Conservation (phyloP, 2,329 filamentous ascomycete species). For the Monosporascus ibericus region DNA sequence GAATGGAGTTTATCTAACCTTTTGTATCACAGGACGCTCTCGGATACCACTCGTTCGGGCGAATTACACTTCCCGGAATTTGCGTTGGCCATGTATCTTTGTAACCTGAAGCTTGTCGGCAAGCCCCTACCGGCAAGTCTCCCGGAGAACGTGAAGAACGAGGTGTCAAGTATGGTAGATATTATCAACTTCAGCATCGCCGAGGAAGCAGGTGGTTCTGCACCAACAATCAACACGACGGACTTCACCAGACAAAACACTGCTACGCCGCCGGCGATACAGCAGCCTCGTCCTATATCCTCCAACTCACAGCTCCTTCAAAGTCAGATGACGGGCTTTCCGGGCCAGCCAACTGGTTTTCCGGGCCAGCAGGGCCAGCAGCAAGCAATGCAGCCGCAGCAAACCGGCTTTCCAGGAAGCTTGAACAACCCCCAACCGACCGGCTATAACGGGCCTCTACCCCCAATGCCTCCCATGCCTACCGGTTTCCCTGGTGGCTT, state of each 20-base stretch:
- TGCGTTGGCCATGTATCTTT: slow-evolving; percentile 95
- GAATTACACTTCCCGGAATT: slow-evolving; percentile 97
- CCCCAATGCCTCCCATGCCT: slow-evolving; percentile 77
- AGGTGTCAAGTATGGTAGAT: slow-evolving; percentile 98
- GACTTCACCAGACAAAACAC: slow-evolving; percentile 57
- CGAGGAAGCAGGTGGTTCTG: slow-evolving; percentile 59
- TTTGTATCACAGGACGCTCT: slow-evolving; percentile 61
- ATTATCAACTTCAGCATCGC: slow-evolving; percentile 93
- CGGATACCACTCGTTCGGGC: slow-evolving; percentile 92
- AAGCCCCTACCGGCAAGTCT: slow-evolving; percentile 70
- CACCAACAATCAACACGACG: slow-evolving; percentile 57
- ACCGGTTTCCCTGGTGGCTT: slow-evolving; percentile 63
- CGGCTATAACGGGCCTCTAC: slow-evolving; percentile 74
- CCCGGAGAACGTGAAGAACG: slow-evolving; percentile 85
- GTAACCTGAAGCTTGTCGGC: slow-evolving; percentile 85
- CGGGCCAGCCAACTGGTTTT: slow-evolving; percentile 47
- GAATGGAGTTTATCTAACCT: slow-evolving; percentile 14
- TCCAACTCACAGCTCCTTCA: slow-evolving; percentile 64
- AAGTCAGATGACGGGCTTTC: slow-evolving; percentile 64
- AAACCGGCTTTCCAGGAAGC: slow-evolving; percentile 60
- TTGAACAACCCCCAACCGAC: slow-evolving; percentile 65
- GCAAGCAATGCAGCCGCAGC: slow-evolving; percentile 58
- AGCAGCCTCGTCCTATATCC: slow-evolving; percentile 68
- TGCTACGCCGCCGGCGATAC: slow-evolving; percentile 46
- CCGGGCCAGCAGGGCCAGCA: slow-evolving; percentile 49